phyloP scores from a whole-genome alignment of 1,139 yeast species.

The Debaryomycetaceae sp. region DNA sequence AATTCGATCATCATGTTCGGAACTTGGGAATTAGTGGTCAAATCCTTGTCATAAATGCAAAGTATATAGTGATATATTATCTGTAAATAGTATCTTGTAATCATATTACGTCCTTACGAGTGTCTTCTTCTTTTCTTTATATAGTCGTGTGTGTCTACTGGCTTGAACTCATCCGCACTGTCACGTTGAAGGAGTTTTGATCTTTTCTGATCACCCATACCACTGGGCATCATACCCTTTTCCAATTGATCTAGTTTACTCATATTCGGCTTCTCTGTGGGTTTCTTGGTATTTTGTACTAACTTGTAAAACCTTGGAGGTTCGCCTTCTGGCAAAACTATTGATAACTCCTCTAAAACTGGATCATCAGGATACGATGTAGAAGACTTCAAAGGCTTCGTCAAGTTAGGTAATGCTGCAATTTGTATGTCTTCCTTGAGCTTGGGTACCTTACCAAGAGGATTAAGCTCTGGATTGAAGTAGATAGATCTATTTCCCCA shows the following conservation, averaged over 20 bases:
- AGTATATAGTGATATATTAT: background rate
- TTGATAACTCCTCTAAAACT: slow-evolving; percentile 19
- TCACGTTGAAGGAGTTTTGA: too few relatives aligned
- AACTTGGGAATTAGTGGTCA: slow-evolving; percentile 93
- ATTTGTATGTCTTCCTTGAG: slow-evolving; percentile 5
- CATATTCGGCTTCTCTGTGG: too few relatives aligned
- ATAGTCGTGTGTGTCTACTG: too few relatives aligned
- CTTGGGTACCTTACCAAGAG: slow-evolving; percentile 41
- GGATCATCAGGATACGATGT: slow-evolving; percentile 25
- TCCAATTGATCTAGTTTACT: too few relatives aligned
- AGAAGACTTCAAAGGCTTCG: slow-evolving; percentile 21
- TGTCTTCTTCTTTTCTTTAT: background rate
- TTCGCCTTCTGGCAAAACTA: slow-evolving; percentile 35
- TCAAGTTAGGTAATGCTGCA: slow-evolving; percentile 20
- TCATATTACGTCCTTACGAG: background rate
- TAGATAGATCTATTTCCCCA: slow-evolving; percentile 40
- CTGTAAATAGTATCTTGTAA: background rate
- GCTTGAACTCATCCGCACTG: too few relatives aligned
- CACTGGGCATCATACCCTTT: too few relatives aligned
- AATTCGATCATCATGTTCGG: slow-evolving; percentile 99
- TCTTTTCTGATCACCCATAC: too few relatives aligned
- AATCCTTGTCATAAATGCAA: slow-evolving; percentile 46
- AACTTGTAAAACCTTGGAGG: slow-evolving; percentile 42
- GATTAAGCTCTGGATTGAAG: slow-evolving; percentile 47
- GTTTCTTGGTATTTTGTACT: slow-evolving; percentile 28